Evolutionary conservation across 2,329 filamentous ascomycete genomes (phyloP).

Genomic region (Penicillium sp.): DNA sequence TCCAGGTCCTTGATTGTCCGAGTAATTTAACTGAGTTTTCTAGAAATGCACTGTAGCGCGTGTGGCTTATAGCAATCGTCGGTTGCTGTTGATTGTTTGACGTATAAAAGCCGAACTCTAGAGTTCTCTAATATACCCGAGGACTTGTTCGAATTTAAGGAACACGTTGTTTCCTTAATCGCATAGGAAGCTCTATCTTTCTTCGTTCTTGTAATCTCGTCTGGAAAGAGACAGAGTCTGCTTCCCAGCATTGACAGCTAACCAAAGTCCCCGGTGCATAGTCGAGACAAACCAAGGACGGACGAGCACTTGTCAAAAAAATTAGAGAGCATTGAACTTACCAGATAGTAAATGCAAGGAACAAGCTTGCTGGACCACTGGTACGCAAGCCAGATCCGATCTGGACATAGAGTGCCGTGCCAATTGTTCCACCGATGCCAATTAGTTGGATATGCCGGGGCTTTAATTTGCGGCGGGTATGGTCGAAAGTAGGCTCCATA

Average conservation of each 20-base stretch:
- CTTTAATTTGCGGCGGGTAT: slow-evolving; percentile 44
- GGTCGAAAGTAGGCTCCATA: slow-evolving; percentile 27
- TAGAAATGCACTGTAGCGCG: background rate
- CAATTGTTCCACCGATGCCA: slow-evolving; percentile 48
- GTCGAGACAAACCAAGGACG: slow-evolving; percentile 7
- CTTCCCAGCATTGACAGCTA: background rate
- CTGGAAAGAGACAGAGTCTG: background rate
- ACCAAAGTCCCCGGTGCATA: background rate
- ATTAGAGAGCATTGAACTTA: slow-evolving; percentile 27
- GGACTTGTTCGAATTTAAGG: background rate
- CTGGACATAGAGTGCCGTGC: slow-evolving; percentile 44
- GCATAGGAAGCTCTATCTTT: background rate
- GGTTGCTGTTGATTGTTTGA: background rate
- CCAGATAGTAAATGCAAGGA: slow-evolving; percentile 48
- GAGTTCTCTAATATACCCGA: background rate
- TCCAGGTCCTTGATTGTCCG: background rate
- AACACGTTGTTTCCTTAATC: background rate
- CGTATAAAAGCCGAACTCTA: background rate
- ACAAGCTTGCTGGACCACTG: slow-evolving; percentile 45
- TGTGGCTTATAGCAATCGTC: too few relatives aligned
- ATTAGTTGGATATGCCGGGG: slow-evolving; percentile 48
- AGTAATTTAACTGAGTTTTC: slow-evolving; percentile 3
- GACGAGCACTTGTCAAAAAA: slow-evolving; percentile 1
- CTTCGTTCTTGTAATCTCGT: background rate
- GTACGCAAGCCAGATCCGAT: slow-evolving; percentile 41